Evolutionary conservation across 1,284 basidiomycete genomes (phyloP).

Genomic region (Tylopilus sp.): DNA sequence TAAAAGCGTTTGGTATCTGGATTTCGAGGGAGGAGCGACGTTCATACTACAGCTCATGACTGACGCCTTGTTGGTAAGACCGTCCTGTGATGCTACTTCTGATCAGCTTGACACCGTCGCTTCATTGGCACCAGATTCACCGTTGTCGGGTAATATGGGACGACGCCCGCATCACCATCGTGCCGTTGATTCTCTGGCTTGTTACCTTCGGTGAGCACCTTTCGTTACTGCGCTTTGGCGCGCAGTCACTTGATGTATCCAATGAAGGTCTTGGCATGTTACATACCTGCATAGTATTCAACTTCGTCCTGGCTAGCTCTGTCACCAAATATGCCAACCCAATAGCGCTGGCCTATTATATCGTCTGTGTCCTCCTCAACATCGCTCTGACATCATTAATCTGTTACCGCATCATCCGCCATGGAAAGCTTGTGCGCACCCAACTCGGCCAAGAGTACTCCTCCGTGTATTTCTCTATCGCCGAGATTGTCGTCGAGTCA

Average conservation of each 20-base stretch:
- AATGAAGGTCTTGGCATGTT: background rate
- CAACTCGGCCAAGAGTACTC: background rate
- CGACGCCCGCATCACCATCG: background rate
- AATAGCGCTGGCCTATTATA: background rate
- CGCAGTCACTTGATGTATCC: background rate
- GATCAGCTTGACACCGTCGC: background rate
- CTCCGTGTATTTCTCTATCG: background rate
- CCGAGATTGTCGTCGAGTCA: background rate
- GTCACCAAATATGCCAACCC: background rate
- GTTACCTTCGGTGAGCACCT: background rate
- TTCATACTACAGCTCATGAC: background rate
- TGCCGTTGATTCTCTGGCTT: background rate
- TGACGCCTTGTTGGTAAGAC: background rate
- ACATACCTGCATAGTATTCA: background rate
- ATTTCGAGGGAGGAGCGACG: background rate
- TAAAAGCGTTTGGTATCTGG: background rate
- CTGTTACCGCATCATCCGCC: background rate
- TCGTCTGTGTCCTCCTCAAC: background rate
- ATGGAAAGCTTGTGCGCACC: background rate
- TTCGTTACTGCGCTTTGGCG: too few species aligned
- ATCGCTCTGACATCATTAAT: background rate
- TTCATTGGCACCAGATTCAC: background rate
- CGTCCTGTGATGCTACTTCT: background rate
- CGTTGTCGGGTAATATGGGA: background rate
- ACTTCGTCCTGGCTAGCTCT: background rate